Evolutionary conservation across 805 yeast species (phyloP).

Genomic region (Candida ascalaphidarum): DNA sequence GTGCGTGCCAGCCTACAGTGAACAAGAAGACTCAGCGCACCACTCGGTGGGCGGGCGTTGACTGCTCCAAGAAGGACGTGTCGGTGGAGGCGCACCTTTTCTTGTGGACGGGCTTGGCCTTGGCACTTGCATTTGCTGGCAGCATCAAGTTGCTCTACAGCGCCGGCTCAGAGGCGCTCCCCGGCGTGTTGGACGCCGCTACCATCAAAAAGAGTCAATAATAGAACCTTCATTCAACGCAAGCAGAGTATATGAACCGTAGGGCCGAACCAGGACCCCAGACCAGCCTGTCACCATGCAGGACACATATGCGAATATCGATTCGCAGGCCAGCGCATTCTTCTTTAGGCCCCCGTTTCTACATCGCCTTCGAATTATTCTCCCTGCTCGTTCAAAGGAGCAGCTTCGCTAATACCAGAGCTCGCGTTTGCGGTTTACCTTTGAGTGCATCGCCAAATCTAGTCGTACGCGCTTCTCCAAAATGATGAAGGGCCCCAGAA

Average conservation of each 20-base stretch:
- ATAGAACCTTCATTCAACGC: no score
- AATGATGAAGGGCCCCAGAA: slow-evolving; percentile 14
- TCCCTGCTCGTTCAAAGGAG: no score
- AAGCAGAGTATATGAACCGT: no score
- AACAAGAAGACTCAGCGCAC: slow-evolving; percentile 36
- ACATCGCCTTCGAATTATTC: no score
- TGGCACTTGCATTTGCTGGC: slow-evolving; percentile 36
- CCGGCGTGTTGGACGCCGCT: slow-evolving; percentile 61
- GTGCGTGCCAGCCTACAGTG: slow-evolving; percentile 39
- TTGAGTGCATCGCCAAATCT: no score
- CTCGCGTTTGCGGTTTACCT: no score
- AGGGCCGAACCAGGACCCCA: no score
- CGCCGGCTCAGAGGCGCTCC: slow-evolving; percentile 55
- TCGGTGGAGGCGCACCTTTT: slow-evolving; percentile 58
- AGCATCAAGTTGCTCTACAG: slow-evolving; percentile 46
- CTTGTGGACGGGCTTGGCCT: slow-evolving; percentile 54
- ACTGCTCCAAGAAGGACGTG: slow-evolving; percentile 63
- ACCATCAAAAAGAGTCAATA: slow-evolving; percentile 29
- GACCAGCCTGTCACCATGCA: no score
- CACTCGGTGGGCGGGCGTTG: slow-evolving; percentile 46
- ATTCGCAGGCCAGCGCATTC: no score
- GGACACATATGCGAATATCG: not conserved
- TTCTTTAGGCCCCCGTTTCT: no score
- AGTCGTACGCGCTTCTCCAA: no score
- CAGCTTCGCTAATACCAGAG: no score